Base-by-base conservation (phyloP, 169 alveolate species). In the Plasmodium chabaudi region DNA sequence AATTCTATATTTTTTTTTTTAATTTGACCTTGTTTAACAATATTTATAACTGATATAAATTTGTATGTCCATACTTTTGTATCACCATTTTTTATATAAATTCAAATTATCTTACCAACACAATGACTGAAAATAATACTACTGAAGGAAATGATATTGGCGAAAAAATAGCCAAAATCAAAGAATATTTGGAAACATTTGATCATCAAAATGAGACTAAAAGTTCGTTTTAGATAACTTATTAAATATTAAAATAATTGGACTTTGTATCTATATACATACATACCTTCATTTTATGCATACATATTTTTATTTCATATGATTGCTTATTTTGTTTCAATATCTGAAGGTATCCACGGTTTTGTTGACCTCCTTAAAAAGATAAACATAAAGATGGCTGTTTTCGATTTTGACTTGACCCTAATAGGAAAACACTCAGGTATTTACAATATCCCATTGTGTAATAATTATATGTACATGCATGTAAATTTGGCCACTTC, bases 341-440 rank as follows among this genome's bases (percentile, higher is more conserved):
- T 60, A 46, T 51, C 25, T 23, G 23, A 47, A 75, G 88, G 88
- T 53, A 75, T 75, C 10, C 61, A 51, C 13, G 74, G 74, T 1
- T 75, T 75, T 49, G 88, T 55, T 1, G 25, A 75, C 9, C 44
- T 75, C 44, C 75, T 75, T 12, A 75, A 75, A 56, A 42, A 47
- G 17, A 63, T 75, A 23, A 51, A 75, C 19, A 75, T 75, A 23
- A 75, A 75, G 42, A 75, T 75, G 88, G 88, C 47, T 23, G 88
- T 75, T 3, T 75, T 75, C 34, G 88, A 75, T 39, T 75, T 75
- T 12, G 88, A 75, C 65, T 34, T 75, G 57, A 75, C 88, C 13
- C 61, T 75, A 44, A 75, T 75, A 27, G 88, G 88, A n/a, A 67
- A 64, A 17, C 88, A 75, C 65, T 75, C 88, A 39, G 88, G 88